Conservation (phyloP, 2,329 filamentous ascomycete species). For the Aureobasidium pullulans region DNA sequence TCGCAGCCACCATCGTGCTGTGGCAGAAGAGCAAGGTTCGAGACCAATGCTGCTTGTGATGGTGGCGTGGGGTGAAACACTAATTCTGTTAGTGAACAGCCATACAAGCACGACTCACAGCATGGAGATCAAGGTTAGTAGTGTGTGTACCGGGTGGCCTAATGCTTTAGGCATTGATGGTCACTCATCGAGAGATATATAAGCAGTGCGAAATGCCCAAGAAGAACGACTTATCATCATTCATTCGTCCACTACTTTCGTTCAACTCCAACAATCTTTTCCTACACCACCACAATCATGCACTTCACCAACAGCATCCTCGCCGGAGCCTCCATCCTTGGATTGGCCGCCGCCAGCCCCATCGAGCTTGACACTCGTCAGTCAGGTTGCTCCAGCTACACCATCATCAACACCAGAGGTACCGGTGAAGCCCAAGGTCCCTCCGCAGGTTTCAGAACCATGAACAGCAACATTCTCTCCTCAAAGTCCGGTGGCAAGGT, state of each 20-base stretch:
- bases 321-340: neutral
- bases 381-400: neutral
- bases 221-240: neutral
- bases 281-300: neutral
- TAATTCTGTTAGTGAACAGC: neutral
- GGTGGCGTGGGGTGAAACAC: constrained; percentile 4
- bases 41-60: neutral
- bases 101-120: too few species aligned
- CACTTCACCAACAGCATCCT: constrained; percentile 6
- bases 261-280: neutral
- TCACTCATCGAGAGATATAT: neutral
- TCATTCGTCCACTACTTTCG: neutral
- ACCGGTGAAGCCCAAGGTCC: constrained; percentile 22
- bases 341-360: neutral
- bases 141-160: too few species aligned
- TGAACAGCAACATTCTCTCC: constrained; percentile 25
- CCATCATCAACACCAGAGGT: constrained; percentile 23
- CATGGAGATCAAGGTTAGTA: too few species aligned
- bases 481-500: constrained; percentile 27
- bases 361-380: constrained; percentile 1
- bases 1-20: neutral
- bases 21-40: neutral
- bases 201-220: neutral
- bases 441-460: constrained; percentile 26
- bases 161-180: neutral